Percentiles rank a stretch among this genome's conserved stretches.
Conservation (phyloP, 2,329 filamentous ascomycete species). For the Colletotrichum euphorbiae region DNA sequence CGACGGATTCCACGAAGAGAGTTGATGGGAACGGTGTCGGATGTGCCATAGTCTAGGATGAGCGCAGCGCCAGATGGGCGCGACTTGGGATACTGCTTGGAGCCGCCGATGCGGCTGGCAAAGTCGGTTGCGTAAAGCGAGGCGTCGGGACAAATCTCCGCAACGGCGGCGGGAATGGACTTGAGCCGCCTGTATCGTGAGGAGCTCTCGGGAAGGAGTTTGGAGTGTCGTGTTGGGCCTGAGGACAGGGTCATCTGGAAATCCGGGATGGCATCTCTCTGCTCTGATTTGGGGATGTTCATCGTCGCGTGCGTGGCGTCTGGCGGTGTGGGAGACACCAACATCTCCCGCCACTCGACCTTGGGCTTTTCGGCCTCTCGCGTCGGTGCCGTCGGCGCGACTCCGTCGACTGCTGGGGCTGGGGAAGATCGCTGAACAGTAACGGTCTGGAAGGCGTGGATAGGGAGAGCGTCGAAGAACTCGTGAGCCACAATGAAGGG, state of each 20-base stretch:
- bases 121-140: constrained; percentile 84
- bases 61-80: constrained; percentile 84
- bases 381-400: constrained; percentile 52
- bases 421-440: constrained; percentile 47
- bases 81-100: constrained; percentile 64
- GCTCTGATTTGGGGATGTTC: constrained; percentile 63
- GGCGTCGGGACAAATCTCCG: constrained; percentile 92
- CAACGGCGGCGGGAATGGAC: constrained; percentile 73
- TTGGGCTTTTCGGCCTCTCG: constrained; percentile 54
- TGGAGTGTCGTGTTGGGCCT: constrained; percentile 81
- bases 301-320: constrained; percentile 65
- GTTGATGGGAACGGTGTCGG: constrained; percentile 83
- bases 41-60: constrained; percentile 94
- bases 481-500: constrained; percentile 98
- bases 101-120: constrained; percentile 84
- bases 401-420: constrained; percentile 25
- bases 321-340: constrained; percentile 76
- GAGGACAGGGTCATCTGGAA: constrained; percentile 88
- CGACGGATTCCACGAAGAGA: constrained; percentile 88
- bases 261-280: constrained; percentile 72
- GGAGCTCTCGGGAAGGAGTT: constrained; percentile 86
- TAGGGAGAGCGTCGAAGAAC: constrained; percentile 97
- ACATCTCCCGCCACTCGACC: constrained; percentile 83
- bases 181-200: constrained; percentile 82
- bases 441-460: constrained; percentile 91